Base-by-base conservation (phyloP, 2,329 filamentous ascomycete species). In the Metarhizium rileyi region DNA sequence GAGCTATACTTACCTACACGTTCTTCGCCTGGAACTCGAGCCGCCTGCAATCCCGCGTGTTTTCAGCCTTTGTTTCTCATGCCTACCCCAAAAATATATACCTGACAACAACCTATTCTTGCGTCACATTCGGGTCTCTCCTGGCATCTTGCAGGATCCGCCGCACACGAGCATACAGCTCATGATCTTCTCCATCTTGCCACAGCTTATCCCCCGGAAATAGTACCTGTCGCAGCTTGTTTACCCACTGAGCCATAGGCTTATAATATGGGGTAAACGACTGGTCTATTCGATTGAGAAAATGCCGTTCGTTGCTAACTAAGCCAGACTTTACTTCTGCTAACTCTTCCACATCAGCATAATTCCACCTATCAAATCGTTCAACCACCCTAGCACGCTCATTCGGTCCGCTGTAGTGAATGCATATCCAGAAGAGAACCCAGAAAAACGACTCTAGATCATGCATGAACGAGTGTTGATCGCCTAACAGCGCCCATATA, bases 371-470 rank as follows among this genome's bases (percentile, higher is more conserved):
- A 1, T 69, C 59, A 52, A 65, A 69, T 33, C 50, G 1, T 35
- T 64, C 28, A 30, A 30, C 28, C 6, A 30, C 28, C 12, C 28
- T 30, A 30, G 28, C 28, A 30, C 6, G 28, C 28, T 30, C 28
- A 30, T 30, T 30, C 12, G 28, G 52, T 65, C n/a, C n/a, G n/a
- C n/a, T n/a, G n/a, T n/a, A n/a, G n/a, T n/a, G n/a, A n/a, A n/a
- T n/a, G n/a, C n/a, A 71, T 55, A 73, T 69, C 70, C 64, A 75
- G 53, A 75, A 70, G 0, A 73, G 56, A 2, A 74, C 67, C 70
- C 60, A 75, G 57, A 73, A 75, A 52, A 75, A 74, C 3, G 68
- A 76, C 55, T 75, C 68, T 10, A 73, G 63, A 53, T 75, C 66
- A 55, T 76, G 66, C 61, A 73, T 73, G 30, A 72, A 72, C 1